A percentile compares a stretch with the other conserved stretches of the same genome.
These are phyloP conservation scores for Xerocomellus amylosporus DNA, from an alignment of 768 basidiomycete genomes.

Conservation along the genomic window DNA sequence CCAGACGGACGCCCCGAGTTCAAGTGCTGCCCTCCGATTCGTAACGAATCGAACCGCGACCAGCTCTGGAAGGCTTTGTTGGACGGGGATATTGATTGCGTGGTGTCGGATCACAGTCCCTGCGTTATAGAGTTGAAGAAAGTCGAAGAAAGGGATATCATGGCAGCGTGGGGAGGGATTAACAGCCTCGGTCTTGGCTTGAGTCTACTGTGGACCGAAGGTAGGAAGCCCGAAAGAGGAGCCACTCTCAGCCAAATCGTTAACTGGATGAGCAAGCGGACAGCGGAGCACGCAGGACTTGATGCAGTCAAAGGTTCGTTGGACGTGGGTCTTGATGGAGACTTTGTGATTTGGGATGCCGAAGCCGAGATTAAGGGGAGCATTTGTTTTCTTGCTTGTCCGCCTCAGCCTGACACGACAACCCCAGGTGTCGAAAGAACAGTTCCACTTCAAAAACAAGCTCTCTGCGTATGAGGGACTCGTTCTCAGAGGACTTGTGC, in stretches of 20 bases:
- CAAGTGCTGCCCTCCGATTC: conserved; percentile 96
- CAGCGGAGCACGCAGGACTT: conserved; percentile 80
- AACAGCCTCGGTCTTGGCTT: conserved; percentile 87
- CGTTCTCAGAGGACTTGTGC: conserved; percentile 65
- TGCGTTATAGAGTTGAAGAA: conserved; percentile 82
- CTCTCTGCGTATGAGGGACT: conserved; percentile 85
- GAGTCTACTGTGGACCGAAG: conserved; percentile 88
- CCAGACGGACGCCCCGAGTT: conserved; percentile 79
- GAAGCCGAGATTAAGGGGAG: conserved; percentile 43
- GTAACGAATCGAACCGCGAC: conserved; percentile 68
- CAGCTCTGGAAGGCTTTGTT: conserved; percentile 77
- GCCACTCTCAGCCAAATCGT: conserved; percentile 60
- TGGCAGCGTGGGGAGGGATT: conserved; percentile 95
- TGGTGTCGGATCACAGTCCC: conserved; percentile 96
- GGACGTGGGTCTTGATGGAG: conserved; percentile 74
- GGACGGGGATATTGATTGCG: conserved; percentile 83
- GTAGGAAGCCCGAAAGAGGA: conserved; percentile 46
- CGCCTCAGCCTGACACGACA: conserved; percentile 4
- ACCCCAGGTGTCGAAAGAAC: conserved; percentile 65
- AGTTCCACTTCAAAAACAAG: conserved; percentile 90
- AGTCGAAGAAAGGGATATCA: conserved; percentile 72
- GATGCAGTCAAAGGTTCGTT: conserved; percentile 68
- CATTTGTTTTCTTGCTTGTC: background rate
- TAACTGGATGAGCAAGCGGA: conserved; percentile 69
- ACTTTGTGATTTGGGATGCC: conserved; percentile 84